phyloP scores from a whole-genome alignment of 75 land plant species.

The Adiantum capillusveneris region DNA sequence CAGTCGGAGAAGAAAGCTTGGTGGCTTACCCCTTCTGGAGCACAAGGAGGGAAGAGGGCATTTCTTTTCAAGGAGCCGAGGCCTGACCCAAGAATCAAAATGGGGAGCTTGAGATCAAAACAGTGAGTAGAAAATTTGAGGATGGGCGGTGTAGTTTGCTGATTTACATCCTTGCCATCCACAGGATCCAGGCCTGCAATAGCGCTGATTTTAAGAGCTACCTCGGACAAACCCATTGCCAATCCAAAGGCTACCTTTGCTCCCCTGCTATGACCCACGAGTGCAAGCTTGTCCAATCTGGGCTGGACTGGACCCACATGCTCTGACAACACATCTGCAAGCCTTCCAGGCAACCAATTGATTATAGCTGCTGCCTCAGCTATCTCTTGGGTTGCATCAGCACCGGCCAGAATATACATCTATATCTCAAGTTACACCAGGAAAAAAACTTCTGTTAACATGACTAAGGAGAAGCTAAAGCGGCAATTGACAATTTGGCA shows the following conservation, averaged over 20 bases:
- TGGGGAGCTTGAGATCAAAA: conserved; percentile 43
- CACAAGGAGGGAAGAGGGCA: conserved; percentile 72
- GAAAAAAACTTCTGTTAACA: too few relatives aligned
- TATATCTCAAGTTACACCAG: too few relatives aligned
- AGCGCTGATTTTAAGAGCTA: conserved; percentile 40
- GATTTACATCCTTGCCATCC: conserved; percentile 52
- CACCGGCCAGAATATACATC: conserved; percentile 61
- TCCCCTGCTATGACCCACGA: conserved; percentile 92
- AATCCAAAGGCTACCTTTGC: conserved; percentile 74
- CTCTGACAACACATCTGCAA: conserved; percentile 12
- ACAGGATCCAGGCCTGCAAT: conserved; percentile 82
- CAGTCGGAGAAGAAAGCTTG: conserved; percentile 59
- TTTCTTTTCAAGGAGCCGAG: conserved; percentile 49
- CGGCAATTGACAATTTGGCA: too few relatives aligned
- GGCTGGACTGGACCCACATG: conserved; percentile 18
- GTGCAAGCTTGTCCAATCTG: conserved; percentile 32
- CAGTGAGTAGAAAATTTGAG: conserved; percentile 34
- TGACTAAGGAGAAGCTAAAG: too few relatives aligned
- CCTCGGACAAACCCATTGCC: conserved; percentile 27
- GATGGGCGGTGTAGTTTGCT: conserved; percentile 61
- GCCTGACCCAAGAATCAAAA: conserved; percentile 65
- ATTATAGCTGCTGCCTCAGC: conserved; percentile 38
- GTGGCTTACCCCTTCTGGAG: conserved; percentile 81
- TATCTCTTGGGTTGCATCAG: conserved; percentile 61
- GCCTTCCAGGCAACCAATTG: conserved; percentile 62